phyloP scores from a whole-genome alignment of 75 land plant species.

The Selaginella tamariscina region DNA sequence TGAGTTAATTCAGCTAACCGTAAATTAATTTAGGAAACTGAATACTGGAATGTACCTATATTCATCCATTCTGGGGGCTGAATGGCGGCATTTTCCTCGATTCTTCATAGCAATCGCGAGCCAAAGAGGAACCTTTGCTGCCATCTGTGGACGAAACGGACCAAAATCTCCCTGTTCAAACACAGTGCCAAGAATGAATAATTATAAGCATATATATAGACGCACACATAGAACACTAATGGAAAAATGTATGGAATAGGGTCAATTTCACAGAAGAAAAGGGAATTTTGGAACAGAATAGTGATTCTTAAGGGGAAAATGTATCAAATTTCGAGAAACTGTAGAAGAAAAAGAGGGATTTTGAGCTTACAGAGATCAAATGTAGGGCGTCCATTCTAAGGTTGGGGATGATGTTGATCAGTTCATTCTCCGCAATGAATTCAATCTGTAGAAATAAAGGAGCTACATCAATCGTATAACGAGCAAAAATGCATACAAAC shows the following conservation, averaged over 20 bases:
- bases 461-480: not conserved
- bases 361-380: slow-evolving; percentile 56
- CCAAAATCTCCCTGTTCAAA: slow-evolving; percentile 89
- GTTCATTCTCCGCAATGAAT: slow-evolving; percentile 83
- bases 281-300: not conserved
- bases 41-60: slow-evolving; percentile 39
- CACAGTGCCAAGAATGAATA: not conserved
- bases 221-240: no score
- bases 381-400: slow-evolving; percentile 73
- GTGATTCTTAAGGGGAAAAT: not conserved
- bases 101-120: slow-evolving; percentile 90
- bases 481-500: not conserved
- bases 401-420: slow-evolving; percentile 73
- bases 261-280: no score
- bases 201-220: not conserved
- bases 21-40: no score
- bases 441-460: slow-evolving; percentile 46
- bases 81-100: slow-evolving; percentile 85
- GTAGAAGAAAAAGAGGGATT: not conserved
- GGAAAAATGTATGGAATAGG: no score
- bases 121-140: slow-evolving; percentile 81
- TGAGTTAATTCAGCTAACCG: no score
- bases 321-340: not conserved
- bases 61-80: slow-evolving; percentile 93
- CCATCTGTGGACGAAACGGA: slow-evolving; percentile 80